phyloP scores from a whole-genome alignment of 371 early-diverging fungal genomes.

The Mucor velutinosus region DNA sequence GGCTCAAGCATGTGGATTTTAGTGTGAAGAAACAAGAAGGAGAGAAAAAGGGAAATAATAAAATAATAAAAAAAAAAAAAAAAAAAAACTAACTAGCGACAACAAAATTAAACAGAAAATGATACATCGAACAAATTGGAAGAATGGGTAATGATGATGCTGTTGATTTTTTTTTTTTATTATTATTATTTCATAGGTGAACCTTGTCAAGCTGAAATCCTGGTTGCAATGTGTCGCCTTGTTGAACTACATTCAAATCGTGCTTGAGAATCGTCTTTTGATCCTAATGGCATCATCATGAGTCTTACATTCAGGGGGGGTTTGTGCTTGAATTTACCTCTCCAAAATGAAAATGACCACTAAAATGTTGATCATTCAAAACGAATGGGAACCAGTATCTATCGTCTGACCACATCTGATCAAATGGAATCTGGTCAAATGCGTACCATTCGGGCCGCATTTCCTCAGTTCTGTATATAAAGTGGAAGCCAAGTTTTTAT shows the following conservation, averaged over 20 bases:
- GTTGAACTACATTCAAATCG: not conserved
- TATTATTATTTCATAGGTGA: not conserved
- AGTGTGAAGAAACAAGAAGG: not conserved
- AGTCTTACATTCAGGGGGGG: too few relatives aligned
- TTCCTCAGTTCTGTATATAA: constrained; percentile 51
- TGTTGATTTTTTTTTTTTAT: not conserved
- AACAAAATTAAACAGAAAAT: not conserved
- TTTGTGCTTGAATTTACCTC: not conserved
- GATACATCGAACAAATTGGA: not conserved
- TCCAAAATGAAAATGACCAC: constrained; percentile 41
- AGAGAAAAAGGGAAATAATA: not conserved
- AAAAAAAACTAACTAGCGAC: not conserved
- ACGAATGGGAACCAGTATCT: constrained; percentile 51
- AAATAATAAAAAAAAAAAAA: not conserved
- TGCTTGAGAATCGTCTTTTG: constrained; percentile 18
- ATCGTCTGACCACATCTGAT: constrained; percentile 64
- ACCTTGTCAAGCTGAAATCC: not conserved
- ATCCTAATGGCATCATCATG: constrained; percentile 9
- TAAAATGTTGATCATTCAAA: constrained; percentile 23
- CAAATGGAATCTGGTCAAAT: constrained; percentile 49
- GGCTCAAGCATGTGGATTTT: not conserved
- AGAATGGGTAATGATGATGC: not conserved
- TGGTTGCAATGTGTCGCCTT: not conserved
- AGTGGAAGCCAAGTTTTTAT: too few relatives aligned
- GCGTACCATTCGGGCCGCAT: constrained; percentile 68